Percentiles rank a stretch among this genome's conserved stretches.
Evolutionary conservation across 1,139 yeast genomes (phyloP).

Genomic region (Yamadazyma spencermartinsiae): DNA sequence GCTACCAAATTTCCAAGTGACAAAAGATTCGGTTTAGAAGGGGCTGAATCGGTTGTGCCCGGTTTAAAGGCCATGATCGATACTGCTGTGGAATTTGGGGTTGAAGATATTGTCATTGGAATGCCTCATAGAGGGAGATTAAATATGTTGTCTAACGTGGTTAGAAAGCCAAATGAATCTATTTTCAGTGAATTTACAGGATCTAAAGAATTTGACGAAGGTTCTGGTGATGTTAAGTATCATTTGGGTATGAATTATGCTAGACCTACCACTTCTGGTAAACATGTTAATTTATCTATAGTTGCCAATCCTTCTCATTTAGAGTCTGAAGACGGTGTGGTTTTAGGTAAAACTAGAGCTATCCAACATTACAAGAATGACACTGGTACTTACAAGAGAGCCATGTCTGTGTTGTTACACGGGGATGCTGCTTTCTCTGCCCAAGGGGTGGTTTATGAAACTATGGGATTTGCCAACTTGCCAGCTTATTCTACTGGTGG

Average conservation of each 20-base stretch:
- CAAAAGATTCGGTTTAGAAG: slow-evolving; percentile 97
- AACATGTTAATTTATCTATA: slow-evolving; percentile 88
- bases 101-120: slow-evolving; percentile 95
- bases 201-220: slow-evolving; percentile 80
- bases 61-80: slow-evolving; percentile 97
- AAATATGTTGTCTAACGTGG: slow-evolving; percentile 95
- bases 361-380: slow-evolving; percentile 90
- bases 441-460: slow-evolving; percentile 98
- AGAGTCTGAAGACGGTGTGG: slow-evolving; percentile 99
- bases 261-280: slow-evolving; percentile 98
- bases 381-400: slow-evolving; percentile 77
- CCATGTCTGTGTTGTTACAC: slow-evolving; percentile 88
- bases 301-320: slow-evolving; percentile 99
- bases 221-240: slow-evolving; percentile 98
- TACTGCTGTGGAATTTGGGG: slow-evolving; percentile 88
- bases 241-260: slow-evolving; percentile 99
- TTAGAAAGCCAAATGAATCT: slow-evolving; percentile 97
- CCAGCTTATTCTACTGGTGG: slow-evolving; percentile 99
- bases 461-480: slow-evolving; percentile 89
- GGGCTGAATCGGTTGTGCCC: slow-evolving; percentile 95
- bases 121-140: slow-evolving; percentile 99
- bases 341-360: slow-evolving; percentile 96
- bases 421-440: slow-evolving; percentile 99
- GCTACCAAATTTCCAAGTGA: slow-evolving; percentile 97
- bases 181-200: slow-evolving; percentile 96